Percentiles rank a stretch among this genome's conserved stretches.
Evolutionary conservation across 176 grass and related monocot genomes (phyloP).

Genomic region (Carex myosuroides): DNA sequence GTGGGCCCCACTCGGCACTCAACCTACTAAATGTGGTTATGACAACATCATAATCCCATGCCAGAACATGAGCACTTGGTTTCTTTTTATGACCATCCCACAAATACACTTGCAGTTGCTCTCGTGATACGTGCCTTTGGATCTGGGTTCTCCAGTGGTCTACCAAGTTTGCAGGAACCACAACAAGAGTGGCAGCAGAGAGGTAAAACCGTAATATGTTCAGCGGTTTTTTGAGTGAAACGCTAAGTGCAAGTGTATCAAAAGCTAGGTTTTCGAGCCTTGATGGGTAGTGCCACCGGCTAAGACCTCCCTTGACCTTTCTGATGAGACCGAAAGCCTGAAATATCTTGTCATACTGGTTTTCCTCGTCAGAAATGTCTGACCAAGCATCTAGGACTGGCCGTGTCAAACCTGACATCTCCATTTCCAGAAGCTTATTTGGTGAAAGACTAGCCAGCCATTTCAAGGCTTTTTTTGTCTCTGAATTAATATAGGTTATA

Average conservation of each 20-base stretch:
- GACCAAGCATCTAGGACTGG: constrained; percentile 52
- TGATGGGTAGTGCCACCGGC: constrained; percentile 71
- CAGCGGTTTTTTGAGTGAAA: constrained; percentile 65
- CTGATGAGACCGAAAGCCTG: constrained; percentile 80
- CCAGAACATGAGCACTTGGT: constrained; percentile 68
- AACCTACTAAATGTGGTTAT: constrained; percentile 91
- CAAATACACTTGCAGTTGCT: constrained; percentile 53
- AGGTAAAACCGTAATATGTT: constrained; percentile 64
- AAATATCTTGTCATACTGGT: constrained; percentile 85
- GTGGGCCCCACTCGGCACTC: constrained; percentile 77
- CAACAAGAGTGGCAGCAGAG: constrained; percentile 83
- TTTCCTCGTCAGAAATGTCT: constrained; percentile 33
- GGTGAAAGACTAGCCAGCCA: constrained; percentile 76
- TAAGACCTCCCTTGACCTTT: constrained; percentile 51
- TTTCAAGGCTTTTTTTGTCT: constrained; percentile 82
- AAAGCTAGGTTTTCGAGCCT: constrained; percentile 73
- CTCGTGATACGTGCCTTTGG: constrained; percentile 58
- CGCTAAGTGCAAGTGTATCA: constrained; percentile 59
- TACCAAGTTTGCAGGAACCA: constrained; percentile 90
- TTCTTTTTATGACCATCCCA: constrained; percentile 59
- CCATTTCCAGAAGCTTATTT: constrained; percentile 61
- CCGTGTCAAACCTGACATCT: constrained; percentile 69
- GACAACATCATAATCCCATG: constrained; percentile 95
- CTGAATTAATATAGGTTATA: constrained; percentile 49
- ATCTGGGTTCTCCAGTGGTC: constrained; percentile 96